Percentiles rank a stretch among this genome's conserved stretches.
These are phyloP conservation scores for Seiridium cupressi DNA, from an alignment of 2,329 filamentous ascomycete species.

Conservation along the genomic window DNA sequence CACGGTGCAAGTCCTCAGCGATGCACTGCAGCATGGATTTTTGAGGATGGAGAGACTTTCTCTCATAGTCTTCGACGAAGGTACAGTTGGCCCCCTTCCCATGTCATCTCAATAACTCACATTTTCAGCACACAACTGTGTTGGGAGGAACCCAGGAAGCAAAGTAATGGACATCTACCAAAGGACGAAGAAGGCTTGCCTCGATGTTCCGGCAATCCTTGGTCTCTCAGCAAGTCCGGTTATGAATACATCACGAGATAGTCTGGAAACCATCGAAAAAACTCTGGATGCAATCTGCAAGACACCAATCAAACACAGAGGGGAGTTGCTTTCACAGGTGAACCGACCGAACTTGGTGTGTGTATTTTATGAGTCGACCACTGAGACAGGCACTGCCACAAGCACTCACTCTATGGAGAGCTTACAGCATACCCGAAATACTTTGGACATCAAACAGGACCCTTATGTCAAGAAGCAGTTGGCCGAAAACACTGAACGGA, in stretches of 20 bases:
- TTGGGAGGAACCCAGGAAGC: conserved; percentile 60
- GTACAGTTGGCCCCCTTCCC: conserved; percentile 35
- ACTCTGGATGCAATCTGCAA: conserved; percentile 69
- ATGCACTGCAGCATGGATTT: conserved; percentile 75
- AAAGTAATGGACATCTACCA: conserved; percentile 75
- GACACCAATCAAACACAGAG: conserved; percentile 66
- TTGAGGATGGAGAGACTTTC: conserved; percentile 62
- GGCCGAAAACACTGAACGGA: conserved; percentile 38
- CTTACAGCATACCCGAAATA: conserved; percentile 37
- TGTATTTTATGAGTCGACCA: conserved; percentile 27
- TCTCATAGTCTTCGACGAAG: conserved; percentile 82
- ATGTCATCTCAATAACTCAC: background rate
- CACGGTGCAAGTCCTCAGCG: conserved; percentile 71
- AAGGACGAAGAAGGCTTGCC: conserved; percentile 34
- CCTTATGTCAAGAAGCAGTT: conserved; percentile 54
- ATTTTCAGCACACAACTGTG: conserved; percentile 69
- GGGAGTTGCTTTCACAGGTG: conserved; percentile 66
- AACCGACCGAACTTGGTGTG: conserved; percentile 60
- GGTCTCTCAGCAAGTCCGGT: conserved; percentile 81
- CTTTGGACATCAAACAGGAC: conserved; percentile 58
- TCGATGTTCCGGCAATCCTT: conserved; percentile 62
- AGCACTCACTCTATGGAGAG: conserved; percentile 36
- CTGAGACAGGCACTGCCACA: background rate
- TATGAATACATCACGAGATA: conserved; percentile 53
- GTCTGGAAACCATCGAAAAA: conserved; percentile 61